Percentiles rank a stretch among this genome's conserved stretches.
Conservation (phyloP, 2,329 filamentous ascomycete species). For the Fusarium siculi region DNA sequence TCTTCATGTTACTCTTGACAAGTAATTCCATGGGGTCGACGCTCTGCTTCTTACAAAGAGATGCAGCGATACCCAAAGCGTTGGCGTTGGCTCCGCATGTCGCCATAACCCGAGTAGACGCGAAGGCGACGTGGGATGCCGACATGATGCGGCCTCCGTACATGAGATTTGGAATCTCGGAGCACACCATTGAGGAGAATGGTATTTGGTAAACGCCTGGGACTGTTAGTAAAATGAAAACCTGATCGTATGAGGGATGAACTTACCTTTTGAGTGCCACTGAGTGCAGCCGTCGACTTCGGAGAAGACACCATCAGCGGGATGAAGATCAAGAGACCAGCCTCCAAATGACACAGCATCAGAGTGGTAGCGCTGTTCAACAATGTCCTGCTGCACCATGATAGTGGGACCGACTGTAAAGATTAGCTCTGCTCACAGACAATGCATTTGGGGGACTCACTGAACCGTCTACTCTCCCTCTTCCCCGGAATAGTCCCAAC, state of each 20-base stretch:
- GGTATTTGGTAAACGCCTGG: constrained; percentile 14
- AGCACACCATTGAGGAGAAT: constrained; percentile 9
- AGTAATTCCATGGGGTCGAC: constrained; percentile 3
- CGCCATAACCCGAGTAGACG: constrained; percentile 17
- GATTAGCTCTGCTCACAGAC: background rate
- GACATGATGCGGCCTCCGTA: constrained; percentile 23
- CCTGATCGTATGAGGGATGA: rapidly evolving
- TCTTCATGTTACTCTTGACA: background rate
- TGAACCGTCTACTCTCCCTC: constrained; percentile 13
- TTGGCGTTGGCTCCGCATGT: constrained; percentile 20
- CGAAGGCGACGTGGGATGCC: constrained; percentile 16
- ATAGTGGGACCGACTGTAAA: constrained; percentile 1
- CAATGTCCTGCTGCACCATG: constrained; percentile 17
- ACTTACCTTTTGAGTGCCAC: constrained; percentile 18
- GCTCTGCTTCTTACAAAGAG: background rate
- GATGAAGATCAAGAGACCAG: constrained; percentile 17
- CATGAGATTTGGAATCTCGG: constrained; percentile 14
- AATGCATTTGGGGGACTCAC: background rate
- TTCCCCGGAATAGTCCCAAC: constrained; percentile 12
- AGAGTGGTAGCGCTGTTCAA: constrained; percentile 2
- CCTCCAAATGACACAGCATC: constrained; percentile 17
- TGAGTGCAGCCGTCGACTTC: constrained; percentile 20
- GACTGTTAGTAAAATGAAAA: rapidly evolving
- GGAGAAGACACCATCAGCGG: constrained; percentile 17
- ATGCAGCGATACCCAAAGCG: constrained; percentile 11